Evolutionary conservation across 495 filamentous ascomycete genomes (phyloP).

Genomic region (Penicillium malachiteum): DNA sequence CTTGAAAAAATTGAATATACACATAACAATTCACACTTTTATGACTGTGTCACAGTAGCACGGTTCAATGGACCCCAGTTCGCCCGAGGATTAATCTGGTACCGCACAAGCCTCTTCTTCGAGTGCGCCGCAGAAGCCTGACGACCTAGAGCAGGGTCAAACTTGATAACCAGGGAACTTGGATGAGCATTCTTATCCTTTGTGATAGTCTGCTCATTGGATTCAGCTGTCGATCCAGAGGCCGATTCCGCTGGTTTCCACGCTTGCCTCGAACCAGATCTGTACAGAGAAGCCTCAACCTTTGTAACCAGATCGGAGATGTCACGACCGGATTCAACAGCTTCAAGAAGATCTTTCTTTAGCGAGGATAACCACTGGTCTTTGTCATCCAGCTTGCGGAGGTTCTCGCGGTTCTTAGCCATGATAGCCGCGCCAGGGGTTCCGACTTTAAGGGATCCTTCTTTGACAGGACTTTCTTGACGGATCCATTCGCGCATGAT

Average conservation of each 20-base stretch:
- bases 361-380: conserved; percentile 26
- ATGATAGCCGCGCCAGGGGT: conserved; percentile 70
- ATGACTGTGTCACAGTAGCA: conserved; percentile 41
- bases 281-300: conserved; percentile 48
- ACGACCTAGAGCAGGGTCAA: conserved; percentile 77
- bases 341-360: conserved; percentile 37
- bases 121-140: conserved; percentile 46
- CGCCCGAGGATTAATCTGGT: conserved; percentile 81
- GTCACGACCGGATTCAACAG: conserved; percentile 36
- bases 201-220: conserved; percentile 2
- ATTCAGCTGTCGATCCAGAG: conserved; percentile 10
- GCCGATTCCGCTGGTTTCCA: conserved; percentile 10
- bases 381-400: conserved; percentile 17
- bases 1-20: conserved; percentile 1
- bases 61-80: conserved; percentile 92
- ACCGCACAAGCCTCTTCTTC: conserved; percentile 67
- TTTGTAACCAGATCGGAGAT: conserved; percentile 39
- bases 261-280: conserved; percentile 28
- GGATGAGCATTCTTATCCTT: conserved; percentile 12
- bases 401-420: conserved; percentile 36
- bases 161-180: conserved; percentile 63
- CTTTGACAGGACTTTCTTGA: conserved; percentile 72
- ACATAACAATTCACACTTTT: conserved; percentile 1
- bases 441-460: conserved; percentile 61
- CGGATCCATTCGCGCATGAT: conserved; percentile 88